Evolutionary conservation across 1,284 basidiomycete genomes (phyloP).

Genomic region (Sporisorium reilianum): DNA sequence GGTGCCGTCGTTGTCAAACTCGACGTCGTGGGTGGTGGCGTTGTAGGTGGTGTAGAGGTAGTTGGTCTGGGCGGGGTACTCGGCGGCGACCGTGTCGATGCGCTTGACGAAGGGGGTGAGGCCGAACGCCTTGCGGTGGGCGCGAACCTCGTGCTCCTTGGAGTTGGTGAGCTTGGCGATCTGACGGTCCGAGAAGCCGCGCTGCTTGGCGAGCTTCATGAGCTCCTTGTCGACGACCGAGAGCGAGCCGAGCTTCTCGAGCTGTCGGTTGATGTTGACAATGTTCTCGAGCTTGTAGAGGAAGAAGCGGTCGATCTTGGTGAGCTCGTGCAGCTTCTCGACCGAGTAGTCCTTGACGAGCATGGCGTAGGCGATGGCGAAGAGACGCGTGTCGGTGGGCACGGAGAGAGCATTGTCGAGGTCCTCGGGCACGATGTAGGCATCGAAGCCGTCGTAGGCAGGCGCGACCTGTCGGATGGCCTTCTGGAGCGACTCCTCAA

Average conservation of each 20-base stretch:
- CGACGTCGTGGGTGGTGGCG: constrained; percentile 93
- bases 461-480: constrained; percentile 98
- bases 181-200: constrained; percentile 89
- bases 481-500: constrained; percentile 98
- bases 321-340: constrained; percentile 89
- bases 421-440: constrained; percentile 82
- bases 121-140: constrained; percentile 84
- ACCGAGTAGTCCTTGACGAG: constrained; percentile 91
- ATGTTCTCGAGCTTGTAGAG: constrained; percentile 99
- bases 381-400: constrained; percentile 90
- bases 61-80: constrained; percentile 98
- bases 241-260: constrained; percentile 72
- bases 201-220: constrained; percentile 68
- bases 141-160: constrained; percentile 83
- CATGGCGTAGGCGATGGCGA: constrained; percentile 97
- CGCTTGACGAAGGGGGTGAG: constrained; percentile 98
- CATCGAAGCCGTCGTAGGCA: constrained; percentile 77
- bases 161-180: constrained; percentile 80
- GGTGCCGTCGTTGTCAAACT: constrained; percentile 95
- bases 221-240: constrained; percentile 72
- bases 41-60: constrained; percentile 99
- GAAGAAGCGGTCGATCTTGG: constrained; percentile 98
- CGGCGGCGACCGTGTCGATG: constrained; percentile 98
- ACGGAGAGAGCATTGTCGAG: constrained; percentile 81
- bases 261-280: constrained; percentile 72